Conservation (phyloP, 2,329 filamentous ascomycete species). For the Sphaerulina populicola region DNA sequence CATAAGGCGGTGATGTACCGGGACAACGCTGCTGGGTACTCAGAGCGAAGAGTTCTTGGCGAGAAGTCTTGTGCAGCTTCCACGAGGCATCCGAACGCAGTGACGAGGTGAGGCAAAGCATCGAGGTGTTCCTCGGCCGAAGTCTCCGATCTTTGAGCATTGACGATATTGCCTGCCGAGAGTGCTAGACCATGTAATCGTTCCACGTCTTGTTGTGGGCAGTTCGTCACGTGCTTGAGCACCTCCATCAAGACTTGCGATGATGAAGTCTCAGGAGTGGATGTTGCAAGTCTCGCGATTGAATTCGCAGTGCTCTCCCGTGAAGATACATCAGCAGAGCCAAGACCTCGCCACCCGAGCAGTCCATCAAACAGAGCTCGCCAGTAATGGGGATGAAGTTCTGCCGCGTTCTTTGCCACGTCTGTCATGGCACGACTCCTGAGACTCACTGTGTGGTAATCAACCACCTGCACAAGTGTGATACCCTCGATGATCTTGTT, state of each 20-base stretch:
- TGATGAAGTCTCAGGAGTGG: constrained; percentile 32
- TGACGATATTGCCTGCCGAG: constrained; percentile 8
- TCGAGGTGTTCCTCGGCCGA: background rate
- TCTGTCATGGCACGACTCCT: constrained; percentile 71
- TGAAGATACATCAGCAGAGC: constrained; percentile 65
- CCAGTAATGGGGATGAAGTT: constrained; percentile 57
- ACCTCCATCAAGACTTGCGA: constrained; percentile 37
- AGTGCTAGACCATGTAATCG: constrained; percentile 17
- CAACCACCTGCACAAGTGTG: constrained; percentile 74
- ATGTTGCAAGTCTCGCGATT: constrained; percentile 52
- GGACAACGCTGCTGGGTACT: constrained; percentile 24
- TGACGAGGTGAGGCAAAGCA: background rate
- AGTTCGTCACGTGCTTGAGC: constrained; percentile 37
- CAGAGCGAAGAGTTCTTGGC: constrained; percentile 25
- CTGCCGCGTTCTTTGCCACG: constrained; percentile 61
- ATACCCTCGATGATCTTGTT: constrained; percentile 77
- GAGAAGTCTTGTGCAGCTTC: constrained; percentile 19
- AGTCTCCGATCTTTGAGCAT: background rate
- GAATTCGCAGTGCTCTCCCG: constrained; percentile 63
- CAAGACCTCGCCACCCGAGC: constrained; percentile 80
- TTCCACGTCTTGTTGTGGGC: constrained; percentile 30
- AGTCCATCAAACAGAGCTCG: constrained; percentile 61
- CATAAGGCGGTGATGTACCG: constrained; percentile 21
- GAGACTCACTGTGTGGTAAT: constrained; percentile 89
- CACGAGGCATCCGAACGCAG: constrained; percentile 8